phyloP scores from a whole-genome alignment of 495 filamentous ascomycete genomes.

The Podospora tetraspora region DNA sequence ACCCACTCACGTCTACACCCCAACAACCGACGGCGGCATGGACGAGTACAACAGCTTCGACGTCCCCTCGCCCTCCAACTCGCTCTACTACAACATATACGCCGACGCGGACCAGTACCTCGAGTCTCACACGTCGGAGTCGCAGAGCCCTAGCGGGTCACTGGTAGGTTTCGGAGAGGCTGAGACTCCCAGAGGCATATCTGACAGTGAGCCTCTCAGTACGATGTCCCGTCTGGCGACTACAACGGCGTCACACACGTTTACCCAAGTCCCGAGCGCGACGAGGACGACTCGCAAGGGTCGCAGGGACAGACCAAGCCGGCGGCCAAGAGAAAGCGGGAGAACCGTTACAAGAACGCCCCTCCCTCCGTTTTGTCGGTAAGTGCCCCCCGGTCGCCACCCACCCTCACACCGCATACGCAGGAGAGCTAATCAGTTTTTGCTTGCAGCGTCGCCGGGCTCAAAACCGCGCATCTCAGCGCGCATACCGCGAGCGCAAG shows the following conservation, averaged over 20 bases:
- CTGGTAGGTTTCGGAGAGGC: conserved; percentile 24
- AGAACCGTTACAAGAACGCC: conserved; percentile 48
- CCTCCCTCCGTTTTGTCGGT: conserved; percentile 45
- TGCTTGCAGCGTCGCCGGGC: conserved; percentile 47
- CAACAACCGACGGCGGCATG: conserved; percentile 20
- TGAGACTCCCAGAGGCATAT: background rate
- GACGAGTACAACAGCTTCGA: conserved; percentile 29
- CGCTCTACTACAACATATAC: conserved; percentile 32
- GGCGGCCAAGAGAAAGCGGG: conserved; percentile 41
- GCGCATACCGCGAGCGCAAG: conserved; percentile 80
- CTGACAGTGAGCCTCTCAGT: conserved; percentile 24
- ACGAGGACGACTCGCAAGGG: conserved; percentile 37
- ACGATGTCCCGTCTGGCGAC: conserved; percentile 30
- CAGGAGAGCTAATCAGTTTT: conserved; percentile 20
- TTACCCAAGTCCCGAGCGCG: conserved; percentile 36
- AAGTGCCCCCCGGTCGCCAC: conserved; percentile 16
- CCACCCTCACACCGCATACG: background rate
- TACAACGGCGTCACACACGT: conserved; percentile 24
- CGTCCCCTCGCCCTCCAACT: conserved; percentile 34
- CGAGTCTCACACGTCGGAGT: conserved; percentile 34
- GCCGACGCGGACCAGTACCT: conserved; percentile 38
- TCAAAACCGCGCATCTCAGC: conserved; percentile 59
- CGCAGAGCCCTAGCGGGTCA: conserved; percentile 39
- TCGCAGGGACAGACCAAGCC: conserved; percentile 29
- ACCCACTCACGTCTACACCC: background rate